phyloP scores from a whole-genome alignment of 1,284 basidiomycete genomes.

The Malassezia slooffiae region DNA sequence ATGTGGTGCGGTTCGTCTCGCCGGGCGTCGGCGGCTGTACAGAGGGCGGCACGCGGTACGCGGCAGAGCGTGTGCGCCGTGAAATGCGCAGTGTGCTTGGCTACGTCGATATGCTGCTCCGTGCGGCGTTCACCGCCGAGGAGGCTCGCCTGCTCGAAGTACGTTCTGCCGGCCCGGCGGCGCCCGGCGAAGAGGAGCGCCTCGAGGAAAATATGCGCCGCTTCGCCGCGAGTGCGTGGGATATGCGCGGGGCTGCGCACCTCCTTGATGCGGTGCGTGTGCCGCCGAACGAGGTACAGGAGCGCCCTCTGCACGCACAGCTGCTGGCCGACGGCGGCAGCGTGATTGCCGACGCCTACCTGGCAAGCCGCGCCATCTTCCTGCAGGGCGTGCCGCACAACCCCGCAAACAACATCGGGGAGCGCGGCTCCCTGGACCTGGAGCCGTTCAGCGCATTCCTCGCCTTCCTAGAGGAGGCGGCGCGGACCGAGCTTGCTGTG shows the following conservation, averaged over 20 bases:
- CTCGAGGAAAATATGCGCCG: neutral
- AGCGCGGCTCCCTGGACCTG: constrained; percentile 59
- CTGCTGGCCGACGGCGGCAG: constrained; percentile 1
- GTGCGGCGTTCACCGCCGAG: constrained; percentile 3
- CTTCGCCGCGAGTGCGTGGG: constrained; percentile 3
- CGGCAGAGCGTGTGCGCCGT: neutral
- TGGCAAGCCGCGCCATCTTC: constrained; percentile 1
- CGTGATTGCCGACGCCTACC: constrained; percentile 4
- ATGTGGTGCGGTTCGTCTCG: constrained; percentile 5
- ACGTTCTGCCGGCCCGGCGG: neutral
- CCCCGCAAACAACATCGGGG: constrained; percentile 4
- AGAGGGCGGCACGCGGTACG: too few relatives aligned
- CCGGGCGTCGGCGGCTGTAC: neutral
- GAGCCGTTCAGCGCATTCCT: constrained; percentile 52
- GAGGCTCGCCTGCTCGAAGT: neutral
- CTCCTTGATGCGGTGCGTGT: neutral
- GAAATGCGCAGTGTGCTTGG: constrained; percentile 2
- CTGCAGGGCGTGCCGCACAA: constrained; percentile 2
- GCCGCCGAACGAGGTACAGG: neutral
- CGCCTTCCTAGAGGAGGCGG: constrained; percentile 14
- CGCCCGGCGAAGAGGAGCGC: neutral
- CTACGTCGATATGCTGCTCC: constrained; percentile 6
- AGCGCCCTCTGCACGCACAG: neutral
- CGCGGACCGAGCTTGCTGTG: constrained; percentile 64
- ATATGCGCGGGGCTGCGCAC: neutral